Evolutionary conservation across 192 early-diverging fungal genomes (phyloP).

Genomic region (Coemansia sp.): DNA sequence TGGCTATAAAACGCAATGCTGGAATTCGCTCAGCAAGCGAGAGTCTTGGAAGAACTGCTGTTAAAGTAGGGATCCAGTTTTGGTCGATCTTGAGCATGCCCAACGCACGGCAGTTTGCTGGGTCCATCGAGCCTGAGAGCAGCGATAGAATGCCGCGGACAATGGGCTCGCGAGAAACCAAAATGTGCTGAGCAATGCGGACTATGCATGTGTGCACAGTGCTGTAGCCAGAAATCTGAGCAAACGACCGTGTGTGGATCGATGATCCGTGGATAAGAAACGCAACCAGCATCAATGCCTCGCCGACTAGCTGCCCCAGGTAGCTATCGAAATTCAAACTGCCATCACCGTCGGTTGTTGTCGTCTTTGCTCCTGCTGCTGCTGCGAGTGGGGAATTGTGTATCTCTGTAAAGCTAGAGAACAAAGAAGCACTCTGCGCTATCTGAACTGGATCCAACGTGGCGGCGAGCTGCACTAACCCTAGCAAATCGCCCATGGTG

Average conservation of each 20-base stretch:
- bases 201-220: constrained; percentile 5
- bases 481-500: constrained; percentile 13
- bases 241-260: constrained; percentile 2
- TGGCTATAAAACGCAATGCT: constrained; percentile 18
- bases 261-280: constrained; percentile 25
- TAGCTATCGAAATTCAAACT: background rate
- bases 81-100: constrained; percentile 9
- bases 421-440: background rate
- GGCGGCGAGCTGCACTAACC: constrained; percentile 15
- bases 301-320: constrained; percentile 16
- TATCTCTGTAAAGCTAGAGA: constrained; percentile 9
- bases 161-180: constrained; percentile 8
- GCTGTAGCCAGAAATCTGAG: constrained; percentile 10
- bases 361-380: too few species aligned
- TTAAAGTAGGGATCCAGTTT: constrained; percentile 24
- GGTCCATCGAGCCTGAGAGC: constrained; percentile 17
- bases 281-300: constrained; percentile 18
- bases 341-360: too few species aligned
- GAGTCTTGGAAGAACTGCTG: constrained; percentile 6
- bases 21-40: constrained; percentile 9
- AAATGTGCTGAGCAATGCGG: background rate
- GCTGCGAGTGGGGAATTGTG: background rate
- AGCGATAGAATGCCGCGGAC: constrained; percentile 23
- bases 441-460: constrained; percentile 5
- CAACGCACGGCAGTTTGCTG: constrained; percentile 5